Evolutionary conservation across 805 yeast species (phyloP).

Genomic region (Candida vartiovaarae): DNA sequence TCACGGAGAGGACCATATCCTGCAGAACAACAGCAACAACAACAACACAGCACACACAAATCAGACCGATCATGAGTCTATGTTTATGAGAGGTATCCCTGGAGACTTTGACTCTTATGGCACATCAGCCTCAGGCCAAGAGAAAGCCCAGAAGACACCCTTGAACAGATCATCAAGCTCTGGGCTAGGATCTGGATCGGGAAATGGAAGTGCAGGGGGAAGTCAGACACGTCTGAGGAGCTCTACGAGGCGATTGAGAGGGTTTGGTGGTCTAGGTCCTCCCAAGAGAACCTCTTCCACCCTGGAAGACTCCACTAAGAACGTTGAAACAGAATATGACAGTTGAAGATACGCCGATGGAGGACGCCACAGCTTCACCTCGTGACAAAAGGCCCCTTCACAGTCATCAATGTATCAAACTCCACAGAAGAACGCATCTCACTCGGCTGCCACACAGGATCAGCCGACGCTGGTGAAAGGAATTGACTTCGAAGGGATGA

Average conservation of each 20-base stretch:
- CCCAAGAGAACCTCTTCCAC: conserved; percentile 26
- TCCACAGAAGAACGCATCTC: background rate
- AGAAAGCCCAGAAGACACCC: conserved; percentile 17
- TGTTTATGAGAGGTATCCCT: conserved; percentile 15
- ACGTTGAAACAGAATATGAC: conserved; percentile 1
- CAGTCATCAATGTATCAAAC: background rate
- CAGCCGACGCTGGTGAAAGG: background rate
- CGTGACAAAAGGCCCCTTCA: background rate
- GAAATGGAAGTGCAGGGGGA: conserved; percentile 8
- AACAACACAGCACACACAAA: conserved; percentile 13
- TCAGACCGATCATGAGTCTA: conserved; percentile 19
- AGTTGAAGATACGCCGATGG: conserved; percentile 20
- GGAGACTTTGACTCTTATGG: conserved; percentile 9
- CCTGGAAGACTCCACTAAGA: conserved; percentile 2
- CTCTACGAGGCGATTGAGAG: conserved; percentile 23
- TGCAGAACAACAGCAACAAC: conserved; percentile 3
- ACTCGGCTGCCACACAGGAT: background rate
- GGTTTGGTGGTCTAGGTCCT: conserved; percentile 28
- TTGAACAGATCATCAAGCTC: conserved; percentile 8
- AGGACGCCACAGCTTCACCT: conserved; percentile 7
- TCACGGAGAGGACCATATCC: conserved; percentile 10
- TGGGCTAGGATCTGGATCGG: conserved; percentile 6
- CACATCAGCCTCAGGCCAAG: conserved; percentile 11
- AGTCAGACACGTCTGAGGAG: conserved; percentile 21
- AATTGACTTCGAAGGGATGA: conserved; percentile 30